Percentiles rank a stretch among this genome's conserved stretches.
These are phyloP conservation scores for Neurospora sp. DNA, from an alignment of 495 filamentous ascomycete species.

Conservation along the genomic window DNA sequence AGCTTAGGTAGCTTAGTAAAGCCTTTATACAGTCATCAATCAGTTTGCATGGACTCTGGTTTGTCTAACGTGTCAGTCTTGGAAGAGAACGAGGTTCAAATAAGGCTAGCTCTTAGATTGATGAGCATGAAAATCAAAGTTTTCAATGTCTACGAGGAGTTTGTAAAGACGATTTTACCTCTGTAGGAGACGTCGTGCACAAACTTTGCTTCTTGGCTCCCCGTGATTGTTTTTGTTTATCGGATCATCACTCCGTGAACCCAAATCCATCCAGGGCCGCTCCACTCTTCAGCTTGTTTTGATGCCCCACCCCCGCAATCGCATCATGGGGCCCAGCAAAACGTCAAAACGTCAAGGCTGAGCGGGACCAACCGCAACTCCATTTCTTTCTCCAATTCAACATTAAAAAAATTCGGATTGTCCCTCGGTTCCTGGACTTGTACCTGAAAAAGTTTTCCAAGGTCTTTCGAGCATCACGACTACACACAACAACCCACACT, in stretches of 20 bases:
- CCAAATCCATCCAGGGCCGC: neutral
- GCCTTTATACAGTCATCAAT: neutral
- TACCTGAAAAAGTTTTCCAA: neutral
- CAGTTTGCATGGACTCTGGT: neutral
- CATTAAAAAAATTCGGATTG: neutral
- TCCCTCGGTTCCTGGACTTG: neutral
- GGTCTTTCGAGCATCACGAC: neutral
- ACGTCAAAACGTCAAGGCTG: slow-evolving; percentile 1
- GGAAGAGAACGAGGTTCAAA: neutral
- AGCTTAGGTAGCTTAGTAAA: neutral
- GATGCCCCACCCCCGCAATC: neutral
- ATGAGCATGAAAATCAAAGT: neutral
- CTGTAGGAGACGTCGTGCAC: neutral
- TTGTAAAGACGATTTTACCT: neutral
- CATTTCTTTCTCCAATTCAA: neutral
- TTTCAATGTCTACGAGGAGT: neutral
- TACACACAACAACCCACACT: neutral
- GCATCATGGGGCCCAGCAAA: slow-evolving; percentile 1
- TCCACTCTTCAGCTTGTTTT: neutral
- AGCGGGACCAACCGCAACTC: neutral
- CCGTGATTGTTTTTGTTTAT: neutral
- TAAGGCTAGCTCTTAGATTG: neutral
- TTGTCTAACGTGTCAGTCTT: neutral
- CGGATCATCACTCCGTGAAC: neutral
- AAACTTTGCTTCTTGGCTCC: neutral